Conservation (phyloP, 768 basidiomycete species). For the Trametes cinnabarina region DNA sequence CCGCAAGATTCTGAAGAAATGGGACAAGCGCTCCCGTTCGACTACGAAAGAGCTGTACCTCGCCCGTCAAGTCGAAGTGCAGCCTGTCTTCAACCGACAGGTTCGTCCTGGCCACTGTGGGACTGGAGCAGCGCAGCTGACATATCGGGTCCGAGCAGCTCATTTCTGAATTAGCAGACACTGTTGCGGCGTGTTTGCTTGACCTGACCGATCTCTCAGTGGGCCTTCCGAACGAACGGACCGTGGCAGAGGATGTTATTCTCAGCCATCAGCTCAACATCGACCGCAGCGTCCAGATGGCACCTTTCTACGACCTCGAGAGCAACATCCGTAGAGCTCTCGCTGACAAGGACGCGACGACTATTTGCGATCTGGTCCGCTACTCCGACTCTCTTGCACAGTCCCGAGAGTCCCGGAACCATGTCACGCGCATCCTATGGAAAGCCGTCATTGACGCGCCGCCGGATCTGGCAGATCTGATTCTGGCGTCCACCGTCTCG, state of each 20-base stretch:
- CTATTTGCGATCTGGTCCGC: conserved; percentile 66
- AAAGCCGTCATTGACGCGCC: conserved; percentile 84
- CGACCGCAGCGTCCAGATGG: conserved; percentile 57
- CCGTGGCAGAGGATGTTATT: conserved; percentile 67
- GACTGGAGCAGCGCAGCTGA: background rate
- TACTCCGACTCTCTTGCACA: conserved; percentile 67
- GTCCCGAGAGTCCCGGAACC: conserved; percentile 56
- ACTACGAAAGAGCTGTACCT: conserved; percentile 97
- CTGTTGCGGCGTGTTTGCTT: conserved; percentile 78
- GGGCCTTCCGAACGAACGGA: conserved; percentile 75
- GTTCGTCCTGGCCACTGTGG: conserved; percentile 40
- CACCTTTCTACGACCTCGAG: conserved; percentile 86
- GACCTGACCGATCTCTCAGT: conserved; percentile 75
- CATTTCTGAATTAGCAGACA: conserved; percentile 92
- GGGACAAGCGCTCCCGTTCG: conserved; percentile 94
- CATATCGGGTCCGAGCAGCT: conserved; percentile 48
- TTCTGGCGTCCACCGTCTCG: conserved; percentile 59
- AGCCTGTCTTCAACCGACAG: conserved; percentile 95
- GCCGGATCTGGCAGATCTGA: conserved; percentile 66
- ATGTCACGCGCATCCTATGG: conserved; percentile 93
- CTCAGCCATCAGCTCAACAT: conserved; percentile 68
- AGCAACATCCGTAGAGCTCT: conserved; percentile 81
- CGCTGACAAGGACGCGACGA: conserved; percentile 52
- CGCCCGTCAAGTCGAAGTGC: conserved; percentile 95
- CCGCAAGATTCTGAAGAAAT: conserved; percentile 96